These are phyloP conservation scores for Psidium guajava DNA, from an alignment of 345 rosid genomes.

Conservation along the genomic window DNA sequence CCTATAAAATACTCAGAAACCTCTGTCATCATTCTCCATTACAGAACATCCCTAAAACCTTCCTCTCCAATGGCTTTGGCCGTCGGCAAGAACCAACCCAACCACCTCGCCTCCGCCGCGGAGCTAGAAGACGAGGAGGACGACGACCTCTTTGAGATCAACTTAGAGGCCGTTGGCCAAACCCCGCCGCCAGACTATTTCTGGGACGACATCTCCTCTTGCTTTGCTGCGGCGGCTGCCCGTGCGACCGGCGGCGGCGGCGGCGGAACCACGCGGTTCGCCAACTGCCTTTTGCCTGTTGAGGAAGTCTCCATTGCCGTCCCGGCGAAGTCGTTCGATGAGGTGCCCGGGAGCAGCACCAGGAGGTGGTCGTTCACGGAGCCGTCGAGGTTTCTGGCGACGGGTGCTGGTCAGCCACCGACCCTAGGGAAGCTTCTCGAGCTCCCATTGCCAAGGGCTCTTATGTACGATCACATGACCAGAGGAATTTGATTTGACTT, in stretches of 20 bases:
- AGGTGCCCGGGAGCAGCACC: not conserved
- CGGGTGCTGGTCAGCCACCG: not conserved
- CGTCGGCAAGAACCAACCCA: not conserved
- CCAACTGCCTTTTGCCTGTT: slow-evolving; percentile 5
- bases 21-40: not conserved
- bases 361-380: not conserved
- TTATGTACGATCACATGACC: not conserved
- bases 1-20: not conserved
- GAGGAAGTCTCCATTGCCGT: slow-evolving; percentile 1
- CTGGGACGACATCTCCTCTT: not conserved
- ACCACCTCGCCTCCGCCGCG: not conserved
- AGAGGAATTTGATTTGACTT: not conserved
- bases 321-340: not conserved
- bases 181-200: not conserved
- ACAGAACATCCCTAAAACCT: not conserved
- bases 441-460: not conserved
- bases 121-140: slow-evolving; percentile 4
- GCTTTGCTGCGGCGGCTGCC: not conserved
- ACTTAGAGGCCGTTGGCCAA: not conserved
- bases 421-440: slow-evolving; percentile 3
- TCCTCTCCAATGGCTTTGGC: not conserved
- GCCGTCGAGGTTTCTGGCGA: not conserved
- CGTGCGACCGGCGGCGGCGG: not conserved
- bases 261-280: not conserved
- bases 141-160: slow-evolving; percentile 12